Evolutionary conservation across 352 stramenopile genomes (phyloP), one percentile per base, ranked within the genome.

Genomic region (Hyaloperonospora brassicae): DNA sequence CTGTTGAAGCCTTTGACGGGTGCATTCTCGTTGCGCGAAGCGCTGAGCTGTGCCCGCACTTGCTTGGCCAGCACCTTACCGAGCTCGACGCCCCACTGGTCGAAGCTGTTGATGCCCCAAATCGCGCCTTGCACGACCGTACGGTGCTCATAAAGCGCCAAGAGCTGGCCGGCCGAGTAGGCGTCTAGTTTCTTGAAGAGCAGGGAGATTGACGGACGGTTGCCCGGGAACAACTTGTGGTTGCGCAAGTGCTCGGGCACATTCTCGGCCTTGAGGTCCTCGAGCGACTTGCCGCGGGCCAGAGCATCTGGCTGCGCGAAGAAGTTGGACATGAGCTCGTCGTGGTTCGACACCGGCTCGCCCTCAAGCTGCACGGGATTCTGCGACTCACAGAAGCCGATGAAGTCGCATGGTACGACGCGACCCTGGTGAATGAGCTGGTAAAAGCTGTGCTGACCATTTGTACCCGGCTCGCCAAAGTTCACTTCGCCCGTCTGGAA

Each of bases 261-360:
- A 34, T 84, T 88, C 70, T 98, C 95, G 24, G 79, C 79, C 50
- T 87, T 80, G 21, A 99, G 68, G 67, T 99, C 95, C 30, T 87
- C 83, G 8, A 97, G 59, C 27, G 87, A 97, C 78, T 98, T 98
- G 63, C 96, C 96, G 50, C 86, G 87, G 5, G 96, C 97, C 7
- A 99, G 75, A 6, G 96, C 96, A 71, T 99, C 97, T 0, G 96
- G 95, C 70, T 99, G 96, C 34, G 96, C 96, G 67, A 99, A 99
- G 70, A 99, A 99, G 79, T 99, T 98, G 50, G 81, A 95, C 96
- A 99, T 99, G 58, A 99, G 87, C 76, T 99, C 96, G 73, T 99
- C 96, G 79, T 99, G 96, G 79, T 98, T 98, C n/a, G 85, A 90
- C 30, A 99, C 88, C 0, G 79, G 53, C 66, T 98, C 81, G 27